Evolutionary conservation across 306 rosid species (phyloP).

Genomic region (Acacia acuminata): DNA sequence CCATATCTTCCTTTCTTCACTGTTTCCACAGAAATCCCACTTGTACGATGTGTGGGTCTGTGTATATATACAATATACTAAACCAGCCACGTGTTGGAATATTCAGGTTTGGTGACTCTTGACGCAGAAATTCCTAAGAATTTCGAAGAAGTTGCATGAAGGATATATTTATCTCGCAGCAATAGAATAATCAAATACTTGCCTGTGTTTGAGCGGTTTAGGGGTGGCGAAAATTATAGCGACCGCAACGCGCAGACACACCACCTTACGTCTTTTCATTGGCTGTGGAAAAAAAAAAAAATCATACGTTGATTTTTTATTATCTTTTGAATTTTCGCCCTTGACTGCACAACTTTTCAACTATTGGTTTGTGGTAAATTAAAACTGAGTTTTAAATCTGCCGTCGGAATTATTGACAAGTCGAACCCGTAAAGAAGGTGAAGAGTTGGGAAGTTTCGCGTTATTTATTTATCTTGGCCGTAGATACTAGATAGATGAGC

Average conservation of each 20-base stretch:
- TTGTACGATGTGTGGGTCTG: too few species aligned
- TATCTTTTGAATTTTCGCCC: neutral
- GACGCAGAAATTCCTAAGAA: neutral
- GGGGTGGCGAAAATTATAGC: too few species aligned
- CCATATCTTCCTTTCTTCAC: neutral
- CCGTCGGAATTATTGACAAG: neutral
- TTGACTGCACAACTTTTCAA: neutral
- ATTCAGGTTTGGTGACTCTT: neutral
- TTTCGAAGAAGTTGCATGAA: neutral
- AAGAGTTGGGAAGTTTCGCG: neutral
- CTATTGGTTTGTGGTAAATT: neutral
- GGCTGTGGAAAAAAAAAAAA: neutral
- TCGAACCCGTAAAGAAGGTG: neutral
- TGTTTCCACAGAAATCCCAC: neutral
- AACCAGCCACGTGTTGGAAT: too few species aligned
- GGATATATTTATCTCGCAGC: neutral
- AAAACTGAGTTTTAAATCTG: neutral
- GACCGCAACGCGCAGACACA: neutral
- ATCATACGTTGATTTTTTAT: neutral
- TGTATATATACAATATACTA: too few species aligned
- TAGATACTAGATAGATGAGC: neutral
- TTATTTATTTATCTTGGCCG: too few species aligned
- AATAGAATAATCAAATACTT: neutral
- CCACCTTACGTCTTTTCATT: neutral
- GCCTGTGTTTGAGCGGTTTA: too few species aligned